Percentiles rank a stretch among this genome's conserved stretches.
Evolutionary conservation across 345 rosid species (phyloP).

Genomic region (Syzygium jambos): DNA sequence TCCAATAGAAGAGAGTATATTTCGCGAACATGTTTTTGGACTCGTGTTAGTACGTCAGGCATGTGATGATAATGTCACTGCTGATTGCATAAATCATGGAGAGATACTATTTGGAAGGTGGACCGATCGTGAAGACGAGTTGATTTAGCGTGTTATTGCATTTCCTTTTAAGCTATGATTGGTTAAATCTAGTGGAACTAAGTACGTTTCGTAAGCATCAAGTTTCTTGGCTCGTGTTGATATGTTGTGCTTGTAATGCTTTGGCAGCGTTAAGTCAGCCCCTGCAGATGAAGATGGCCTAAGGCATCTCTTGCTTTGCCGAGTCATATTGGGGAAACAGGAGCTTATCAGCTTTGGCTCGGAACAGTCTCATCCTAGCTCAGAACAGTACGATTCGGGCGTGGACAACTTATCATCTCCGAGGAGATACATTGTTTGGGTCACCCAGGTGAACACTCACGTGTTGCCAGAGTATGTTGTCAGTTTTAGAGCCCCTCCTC

Average conservation of each 20-base stretch:
- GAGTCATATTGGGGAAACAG: slow-evolving; percentile 59
- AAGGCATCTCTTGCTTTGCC: slow-evolving; percentile 65
- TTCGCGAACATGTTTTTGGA: background rate
- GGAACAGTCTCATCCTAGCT: slow-evolving; percentile 13
- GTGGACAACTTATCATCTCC: slow-evolving; percentile 10
- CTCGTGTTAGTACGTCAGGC: background rate
- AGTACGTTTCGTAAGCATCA: background rate
- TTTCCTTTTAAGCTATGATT: background rate
- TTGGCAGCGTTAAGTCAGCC: slow-evolving; percentile 40
- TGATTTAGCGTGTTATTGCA: too few species aligned
- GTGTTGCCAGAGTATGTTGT: slow-evolving; percentile 7
- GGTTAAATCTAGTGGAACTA: background rate
- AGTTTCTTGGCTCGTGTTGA: background rate
- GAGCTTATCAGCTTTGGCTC: slow-evolving; percentile 64
- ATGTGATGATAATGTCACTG: slow-evolving; percentile 6
- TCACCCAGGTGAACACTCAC: slow-evolving; percentile 12
- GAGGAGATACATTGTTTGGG: slow-evolving; percentile 9
- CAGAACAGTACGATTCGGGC: slow-evolving; percentile 8
- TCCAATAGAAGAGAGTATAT: background rate
- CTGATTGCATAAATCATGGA: slow-evolving; percentile 32
- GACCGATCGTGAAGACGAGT: background rate
- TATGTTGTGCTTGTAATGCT: background rate
- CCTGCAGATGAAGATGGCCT: slow-evolving; percentile 39
- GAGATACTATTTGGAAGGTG: background rate
- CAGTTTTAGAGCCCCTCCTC: slow-evolving; percentile 9